Evolutionary conservation across 202 grass and related monocot genomes (phyloP).

Genomic region (Brachypodium distachyon): DNA sequence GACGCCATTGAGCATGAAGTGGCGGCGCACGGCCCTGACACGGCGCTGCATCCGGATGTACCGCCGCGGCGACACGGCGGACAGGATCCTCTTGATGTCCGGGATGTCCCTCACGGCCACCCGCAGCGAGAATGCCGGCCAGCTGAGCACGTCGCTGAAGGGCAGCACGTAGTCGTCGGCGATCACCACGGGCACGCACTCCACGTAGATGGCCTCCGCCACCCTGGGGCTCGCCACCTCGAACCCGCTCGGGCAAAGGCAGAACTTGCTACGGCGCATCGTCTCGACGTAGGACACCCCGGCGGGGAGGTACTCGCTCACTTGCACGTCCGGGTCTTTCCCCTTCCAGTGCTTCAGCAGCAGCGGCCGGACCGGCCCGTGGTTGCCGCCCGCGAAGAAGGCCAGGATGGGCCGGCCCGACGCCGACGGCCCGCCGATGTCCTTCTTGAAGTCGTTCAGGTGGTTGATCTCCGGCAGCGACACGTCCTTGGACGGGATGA

Average conservation of each 20-base stretch:
- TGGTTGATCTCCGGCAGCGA: conserved; percentile 69
- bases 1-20: conserved; percentile 49
- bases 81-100: conserved; percentile 34
- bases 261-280: conserved; percentile 89
- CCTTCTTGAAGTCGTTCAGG: conserved; percentile 15
- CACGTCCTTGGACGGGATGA: conserved; percentile 51
- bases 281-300: conserved; percentile 52
- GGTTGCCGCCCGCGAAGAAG: conserved; percentile 71
- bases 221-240: conserved; percentile 85
- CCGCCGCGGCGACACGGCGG: conserved; percentile 42
- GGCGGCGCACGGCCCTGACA: conserved; percentile 25
- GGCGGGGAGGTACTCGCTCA: conserved; percentile 60
- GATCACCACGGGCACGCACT: conserved; percentile 70
- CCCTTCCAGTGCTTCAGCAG: conserved; percentile 56
- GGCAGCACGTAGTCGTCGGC: conserved; percentile 56
- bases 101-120: conserved; percentile 50
- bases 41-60: conserved; percentile 70
- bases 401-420: conserved; percentile 47
- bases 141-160: conserved; percentile 64
- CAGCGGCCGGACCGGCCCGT: conserved; percentile 46
- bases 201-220: conserved; percentile 69
- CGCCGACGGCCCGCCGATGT: conserved; percentile 55
- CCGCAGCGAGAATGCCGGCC: conserved; percentile 60
- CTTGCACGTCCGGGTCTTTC: conserved; percentile 31
- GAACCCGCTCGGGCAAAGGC: conserved; percentile 73